A percentile compares a stretch with the other conserved stretches of the same genome.
phyloP scores from a whole-genome alignment of 179 eudicot species.

The Actinidia chinensis region DNA sequence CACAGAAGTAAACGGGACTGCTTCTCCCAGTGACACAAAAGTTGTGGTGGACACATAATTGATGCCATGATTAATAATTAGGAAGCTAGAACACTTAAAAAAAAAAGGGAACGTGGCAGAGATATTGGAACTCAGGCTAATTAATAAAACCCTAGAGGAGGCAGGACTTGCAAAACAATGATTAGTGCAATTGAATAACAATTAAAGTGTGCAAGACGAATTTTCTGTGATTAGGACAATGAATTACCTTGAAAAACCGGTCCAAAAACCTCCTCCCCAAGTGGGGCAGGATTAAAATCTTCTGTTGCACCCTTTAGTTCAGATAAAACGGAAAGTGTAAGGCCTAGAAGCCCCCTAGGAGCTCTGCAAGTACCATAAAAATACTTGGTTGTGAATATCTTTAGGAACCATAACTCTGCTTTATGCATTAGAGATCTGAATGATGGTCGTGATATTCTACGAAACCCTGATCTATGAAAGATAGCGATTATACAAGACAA shows the following conservation, averaged over 20 bases:
- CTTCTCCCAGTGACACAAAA: neutral
- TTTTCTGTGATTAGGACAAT: neutral
- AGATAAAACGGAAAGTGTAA: conserved; percentile 17
- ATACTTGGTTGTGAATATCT: neutral
- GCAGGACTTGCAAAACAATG: neutral
- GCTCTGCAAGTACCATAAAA: conserved; percentile 9
- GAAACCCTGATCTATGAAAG: neutral
- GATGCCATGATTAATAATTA: neutral
- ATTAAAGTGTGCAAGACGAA: neutral
- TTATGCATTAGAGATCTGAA: neutral
- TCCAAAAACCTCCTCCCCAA: conserved; percentile 27
- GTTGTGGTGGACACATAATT: no score
- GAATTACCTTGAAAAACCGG: conserved; percentile 27
- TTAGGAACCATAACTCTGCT: neutral
- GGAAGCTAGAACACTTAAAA: no score
- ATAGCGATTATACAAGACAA: neutral
- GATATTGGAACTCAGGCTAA: neutral
- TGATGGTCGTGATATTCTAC: neutral
- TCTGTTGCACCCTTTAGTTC: conserved; percentile 19
- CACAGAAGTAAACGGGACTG: neutral
- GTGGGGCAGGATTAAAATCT: conserved; percentile 22
- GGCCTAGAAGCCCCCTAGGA: conserved; percentile 19
- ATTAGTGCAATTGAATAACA: neutral
- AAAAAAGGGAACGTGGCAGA: neutral
- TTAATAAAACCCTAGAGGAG: neutral